Evolutionary conservation across 257 asterid genomes (phyloP).

Genomic region (Rehmannia glutinosa): DNA sequence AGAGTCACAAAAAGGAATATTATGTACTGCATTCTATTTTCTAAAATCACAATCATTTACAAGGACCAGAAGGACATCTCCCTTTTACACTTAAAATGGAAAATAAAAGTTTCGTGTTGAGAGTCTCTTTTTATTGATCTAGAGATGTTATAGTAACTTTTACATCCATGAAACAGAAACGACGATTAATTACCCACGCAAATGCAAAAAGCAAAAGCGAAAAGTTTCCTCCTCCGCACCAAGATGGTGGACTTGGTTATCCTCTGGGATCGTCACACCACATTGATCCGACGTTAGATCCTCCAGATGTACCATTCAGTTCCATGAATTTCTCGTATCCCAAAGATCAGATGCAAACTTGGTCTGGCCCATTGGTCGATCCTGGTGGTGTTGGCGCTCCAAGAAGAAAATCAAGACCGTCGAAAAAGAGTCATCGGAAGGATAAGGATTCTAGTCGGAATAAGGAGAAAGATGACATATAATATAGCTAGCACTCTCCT

Average conservation of each 20-base stretch:
- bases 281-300: slow-evolving; percentile 51
- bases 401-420: slow-evolving; percentile 47
- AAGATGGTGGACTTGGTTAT: slow-evolving; percentile 74
- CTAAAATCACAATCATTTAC: not conserved
- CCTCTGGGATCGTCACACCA: slow-evolving; percentile 56
- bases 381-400: slow-evolving; percentile 39
- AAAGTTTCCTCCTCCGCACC: slow-evolving; percentile 89
- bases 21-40: too few species aligned
- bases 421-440: slow-evolving; percentile 44
- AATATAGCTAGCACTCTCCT: slow-evolving; percentile 15
- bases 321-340: slow-evolving; percentile 69
- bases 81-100: too few species aligned
- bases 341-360: slow-evolving; percentile 72
- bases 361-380: slow-evolving; percentile 84
- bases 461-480: slow-evolving; percentile 41
- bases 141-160: not conserved
- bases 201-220: slow-evolving; percentile 90
- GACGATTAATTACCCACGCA: slow-evolving; percentile 65
- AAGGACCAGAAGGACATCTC: not conserved
- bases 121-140: slow-evolving; percentile 2
- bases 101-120: too few species aligned
- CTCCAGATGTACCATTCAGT: slow-evolving; percentile 68
- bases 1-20: too few species aligned
- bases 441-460: slow-evolving; percentile 31
- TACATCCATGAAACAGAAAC: slow-evolving; percentile 40